Evolutionary conservation across 2,329 filamentous ascomycete species (phyloP), one percentile per base, ranked within the genome.

Genomic region (Colletotrichum tropicale): DNA sequence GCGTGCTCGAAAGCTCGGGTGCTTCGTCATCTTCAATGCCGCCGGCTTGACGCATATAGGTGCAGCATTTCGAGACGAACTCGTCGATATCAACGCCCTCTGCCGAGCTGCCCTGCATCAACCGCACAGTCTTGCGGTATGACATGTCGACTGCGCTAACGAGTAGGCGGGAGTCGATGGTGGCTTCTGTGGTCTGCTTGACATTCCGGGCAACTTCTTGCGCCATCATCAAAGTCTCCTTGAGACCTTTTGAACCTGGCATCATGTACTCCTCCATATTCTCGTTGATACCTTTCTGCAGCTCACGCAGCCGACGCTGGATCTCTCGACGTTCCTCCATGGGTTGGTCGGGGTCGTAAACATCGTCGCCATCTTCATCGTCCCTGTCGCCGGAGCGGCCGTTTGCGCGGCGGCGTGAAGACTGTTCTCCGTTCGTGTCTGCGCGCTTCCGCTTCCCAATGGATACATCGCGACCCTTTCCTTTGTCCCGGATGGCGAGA

Each of bases 111-210:
- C 96, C 96, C 34, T 95, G 88, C 2, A 94, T 92, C 30, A 98
- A 89, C 67, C 93, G 92, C 58, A 93, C 88, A 0, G 95, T 93
- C 82, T 95, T 96, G 79, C 94, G 95, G 80, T 94, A 93, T 0
- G 94, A 93, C 6, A 98, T 85, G 78, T 98, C 96, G 7, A 95
- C 94, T 1, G 95, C 93, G 77, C 91, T 93, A 65, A 98, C 94
- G 5, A 98, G 89, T 30, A 98, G 88, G n/a, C 94, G 92, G 0
- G 96, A 96, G 82, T 99, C 97, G 76, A 98, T 93, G 1, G 94
- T 95, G 1, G 97, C 97, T 83, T 98, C 97, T 3, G 93, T 92
- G 1, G 97, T 98, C 86, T 98, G 96, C 80, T 94, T 95, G 76
- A 98, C 93, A 78, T 92, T 88, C 71, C 88, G 88, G 76, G 93